Percentiles rank a stretch among this genome's conserved stretches.
phyloP scores from a whole-genome alignment of 495 filamentous ascomycete species.

The Penicillium salamii region DNA sequence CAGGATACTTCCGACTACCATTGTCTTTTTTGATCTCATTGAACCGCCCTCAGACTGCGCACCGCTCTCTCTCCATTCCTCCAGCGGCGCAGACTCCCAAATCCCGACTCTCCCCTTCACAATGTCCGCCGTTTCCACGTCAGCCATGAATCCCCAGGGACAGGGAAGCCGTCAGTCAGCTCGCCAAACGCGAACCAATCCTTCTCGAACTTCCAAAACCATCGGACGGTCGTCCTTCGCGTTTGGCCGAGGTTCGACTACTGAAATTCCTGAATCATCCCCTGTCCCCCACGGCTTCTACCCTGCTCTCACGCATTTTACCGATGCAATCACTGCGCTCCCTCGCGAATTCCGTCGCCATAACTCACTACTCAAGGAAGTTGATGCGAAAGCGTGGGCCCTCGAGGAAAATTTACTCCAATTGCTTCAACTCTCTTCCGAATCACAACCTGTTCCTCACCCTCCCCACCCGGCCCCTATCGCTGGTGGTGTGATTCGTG shows the following conservation, averaged over 20 bases:
- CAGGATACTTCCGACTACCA: conserved; percentile 3
- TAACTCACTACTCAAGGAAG: conserved; percentile 92
- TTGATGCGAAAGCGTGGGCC: conserved; percentile 80
- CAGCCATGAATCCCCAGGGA: conserved; percentile 31
- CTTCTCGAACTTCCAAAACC: conserved; percentile 57
- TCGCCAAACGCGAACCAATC: conserved; percentile 60
- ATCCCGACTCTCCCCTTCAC: conserved; percentile 18
- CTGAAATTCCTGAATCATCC: conserved; percentile 29
- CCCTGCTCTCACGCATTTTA: conserved; percentile 90
- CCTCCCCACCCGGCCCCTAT: conserved; percentile 40
- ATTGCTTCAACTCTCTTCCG: conserved; percentile 64
- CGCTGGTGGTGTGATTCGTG: conserved; percentile 36
- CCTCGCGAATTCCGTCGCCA: conserved; percentile 93
- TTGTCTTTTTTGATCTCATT: conserved; percentile 8
- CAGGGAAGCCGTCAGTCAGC: conserved; percentile 49
- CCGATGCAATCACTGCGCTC: conserved; percentile 86
- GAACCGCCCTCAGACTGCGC: conserved; percentile 3
- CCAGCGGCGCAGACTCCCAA: conserved; percentile 14
- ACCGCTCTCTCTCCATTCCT: conserved; percentile 10
- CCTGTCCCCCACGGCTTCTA: conserved; percentile 65
- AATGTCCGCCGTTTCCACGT: conserved; percentile 34
- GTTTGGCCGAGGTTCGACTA: conserved; percentile 36
- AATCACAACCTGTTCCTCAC: conserved; percentile 46
- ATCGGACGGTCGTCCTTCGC: conserved; percentile 49
- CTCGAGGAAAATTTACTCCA: conserved; percentile 61